Evolutionary conservation across 2,329 filamentous ascomycete genomes (phyloP), one percentile per base, ranked within the genome.

Genomic region (Lecanicillium sp.): DNA sequence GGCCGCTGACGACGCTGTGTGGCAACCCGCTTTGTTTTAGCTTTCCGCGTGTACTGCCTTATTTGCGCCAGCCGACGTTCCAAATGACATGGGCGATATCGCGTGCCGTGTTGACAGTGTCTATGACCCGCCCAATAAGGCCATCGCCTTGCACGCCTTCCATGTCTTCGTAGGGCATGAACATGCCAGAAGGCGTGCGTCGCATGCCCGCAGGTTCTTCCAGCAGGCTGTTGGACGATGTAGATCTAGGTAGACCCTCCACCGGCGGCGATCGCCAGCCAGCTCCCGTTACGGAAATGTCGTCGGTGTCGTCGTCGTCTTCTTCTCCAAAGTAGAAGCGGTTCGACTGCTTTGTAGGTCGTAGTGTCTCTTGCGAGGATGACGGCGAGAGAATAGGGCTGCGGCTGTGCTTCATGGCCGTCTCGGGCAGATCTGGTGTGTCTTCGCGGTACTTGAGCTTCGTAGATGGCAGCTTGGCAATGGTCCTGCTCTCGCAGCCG

Each of bases 381-480:
- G 86, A 87, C 2, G 84, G 83, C 5, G 84, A 86, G 31, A 80
- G 48, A 36, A 67, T 47, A 3, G 77, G 67, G 47, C 71, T 70
- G 46, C 66, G 63, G 49, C 72, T 76, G 52, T 80, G 76, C 55
- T 78, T 80, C 70, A 79, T 76, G 22, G 69, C 79, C 20, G 68
- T 78, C 53, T 74, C 76, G 14, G 64, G 66, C 0, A 72, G 65
- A 44, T 90, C 85, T 0, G 83, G 80, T 0, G 82, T 84, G 46
- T 92, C 87, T 35, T 81, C 81, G 29, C 83, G 74, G 50, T 86
- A 90, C 53, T 96, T 96, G 34, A 92, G 69, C 0, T 84, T 94
- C 2, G 89, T 95, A 0, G 87, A 85, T 3, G 87, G 88, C 8
- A 95, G 68, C 62, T 84, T 92, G 7, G 87, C 87, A 51, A 95